Base-by-base conservation (phyloP, 2,329 filamentous ascomycete species). In the Arachnomyces sp. region DNA sequence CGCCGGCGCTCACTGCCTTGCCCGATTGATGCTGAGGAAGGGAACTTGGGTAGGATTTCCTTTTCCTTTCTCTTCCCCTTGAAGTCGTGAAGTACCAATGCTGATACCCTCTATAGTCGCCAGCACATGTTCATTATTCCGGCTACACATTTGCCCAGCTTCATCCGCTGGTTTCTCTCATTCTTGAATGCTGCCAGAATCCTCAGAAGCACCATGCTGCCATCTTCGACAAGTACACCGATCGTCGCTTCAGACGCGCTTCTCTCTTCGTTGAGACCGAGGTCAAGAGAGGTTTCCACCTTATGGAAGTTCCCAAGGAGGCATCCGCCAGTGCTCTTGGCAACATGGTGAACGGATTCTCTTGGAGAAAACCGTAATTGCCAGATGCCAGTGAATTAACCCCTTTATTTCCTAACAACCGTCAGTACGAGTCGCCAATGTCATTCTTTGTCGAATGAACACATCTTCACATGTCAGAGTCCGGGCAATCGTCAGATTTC, bases 101-200 rank as follows among this genome's bases (percentile, higher is more conserved):
- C 8, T n/a, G 21, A 35, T 34, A 29, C 25, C 15, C 32, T 40
- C 36, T 39, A 35, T 48, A 93, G 87, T 82, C 83, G 44, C 78
- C 79, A 46, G 77, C 82, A 13, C 92, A 98, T 58, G 82, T 92
- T 28, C 82, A 93, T 66, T 96, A 94, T 67, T 94, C 90, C 28
- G 86, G 86, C 39, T 96, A 98, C 68, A 95, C 89, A 2, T 88
- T 84, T 67, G 67, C 71, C 34, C 92, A 98, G 63, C 72, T 98
- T 41, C 80, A 81, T 54, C 81, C 83, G 2, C 68, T 95, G 29
- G 74, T 95, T 34, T 71, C 73, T 11, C 80, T 86, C 61, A 80
- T 98, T 49, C 69, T 93, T 36, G 87, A 95, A 52, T 96, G 90
- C 69, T 95, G 88, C 65, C 80, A 86, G 45, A 75, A 81, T 41